Evolutionary conservation across 306 rosid species (phyloP).

Genomic region (Cotoneaster glaucophyllus): DNA sequence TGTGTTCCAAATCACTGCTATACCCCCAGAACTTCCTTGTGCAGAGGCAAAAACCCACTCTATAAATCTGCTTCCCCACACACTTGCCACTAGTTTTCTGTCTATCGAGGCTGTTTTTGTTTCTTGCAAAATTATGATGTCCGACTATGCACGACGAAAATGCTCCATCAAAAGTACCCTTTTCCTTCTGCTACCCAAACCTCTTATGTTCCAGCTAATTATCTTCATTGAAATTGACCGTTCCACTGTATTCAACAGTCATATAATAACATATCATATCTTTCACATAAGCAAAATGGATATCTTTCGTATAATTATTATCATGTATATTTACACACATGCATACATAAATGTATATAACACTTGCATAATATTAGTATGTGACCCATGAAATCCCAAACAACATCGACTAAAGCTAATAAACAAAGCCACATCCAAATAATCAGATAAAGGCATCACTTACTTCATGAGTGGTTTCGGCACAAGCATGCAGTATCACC

Average conservation of each 20-base stretch:
- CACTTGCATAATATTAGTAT: too few relatives aligned
- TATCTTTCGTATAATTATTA: too few relatives aligned
- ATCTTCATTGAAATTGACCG: not conserved
- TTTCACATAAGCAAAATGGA: too few relatives aligned
- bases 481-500: too few relatives aligned
- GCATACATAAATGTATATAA: too few relatives aligned
- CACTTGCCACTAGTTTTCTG: not conserved
- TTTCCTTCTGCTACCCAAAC: not conserved
- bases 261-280: too few relatives aligned
- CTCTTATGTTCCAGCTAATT: not conserved
- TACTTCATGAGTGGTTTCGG: too few relatives aligned
- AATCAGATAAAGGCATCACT: too few relatives aligned
- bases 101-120: not conserved
- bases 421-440: too few relatives aligned
- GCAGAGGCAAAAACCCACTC: not conserved
- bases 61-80: not conserved
- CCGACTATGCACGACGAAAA: not conserved
- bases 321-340: too few relatives aligned
- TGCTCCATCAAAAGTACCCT: not conserved
- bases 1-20: not conserved
- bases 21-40: not conserved
- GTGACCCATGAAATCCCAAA: not conserved
- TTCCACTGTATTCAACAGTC: too few relatives aligned
- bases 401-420: too few relatives aligned
- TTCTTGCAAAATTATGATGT: not conserved